Conservation (phyloP, 176 grass and related monocot genomes). For the Oryza longistaminata region DNA sequence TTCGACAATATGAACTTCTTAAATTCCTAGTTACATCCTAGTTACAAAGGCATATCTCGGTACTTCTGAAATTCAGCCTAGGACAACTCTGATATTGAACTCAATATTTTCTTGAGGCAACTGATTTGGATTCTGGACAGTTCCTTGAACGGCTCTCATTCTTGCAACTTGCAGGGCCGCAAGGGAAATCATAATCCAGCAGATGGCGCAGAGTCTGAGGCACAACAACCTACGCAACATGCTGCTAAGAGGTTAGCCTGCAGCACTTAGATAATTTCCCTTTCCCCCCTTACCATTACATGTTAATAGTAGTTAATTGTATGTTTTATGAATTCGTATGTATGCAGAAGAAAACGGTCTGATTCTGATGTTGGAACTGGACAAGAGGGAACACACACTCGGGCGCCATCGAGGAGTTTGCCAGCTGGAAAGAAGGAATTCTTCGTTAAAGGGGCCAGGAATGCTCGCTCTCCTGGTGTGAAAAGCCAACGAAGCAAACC, state of each 20-base stretch:
- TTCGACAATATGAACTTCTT: too few species aligned
- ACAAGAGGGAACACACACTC: conserved; percentile 20
- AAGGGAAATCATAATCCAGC: conserved; percentile 45
- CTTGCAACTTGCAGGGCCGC: conserved; percentile 49
- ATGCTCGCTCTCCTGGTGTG: background rate
- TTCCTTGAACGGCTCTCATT: background rate
- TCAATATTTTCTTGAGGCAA: background rate
- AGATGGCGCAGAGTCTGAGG: conserved; percentile 2
- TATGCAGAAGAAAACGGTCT: conserved; percentile 49
- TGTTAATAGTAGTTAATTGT: background rate
- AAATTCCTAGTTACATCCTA: too few species aligned
- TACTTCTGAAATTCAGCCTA: too few species aligned
- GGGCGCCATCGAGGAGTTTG: background rate
- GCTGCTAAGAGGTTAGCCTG: conserved; percentile 45
- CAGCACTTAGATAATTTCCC: background rate
- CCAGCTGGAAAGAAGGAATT: conserved; percentile 47
- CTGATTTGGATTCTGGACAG: background rate
- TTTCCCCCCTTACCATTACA: background rate
- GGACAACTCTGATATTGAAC: background rate
- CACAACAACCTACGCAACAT: conserved; percentile 17
- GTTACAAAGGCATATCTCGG: too few species aligned
- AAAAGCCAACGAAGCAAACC: conserved; percentile 6
- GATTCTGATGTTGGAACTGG: conserved; percentile 18
- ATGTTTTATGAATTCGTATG: background rate
- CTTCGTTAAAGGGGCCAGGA: conserved; percentile 17